A percentile compares a stretch with the other conserved stretches of the same genome.
Evolutionary conservation across 805 yeast genomes (phyloP).

Genomic region (Starmerella bombi): DNA sequence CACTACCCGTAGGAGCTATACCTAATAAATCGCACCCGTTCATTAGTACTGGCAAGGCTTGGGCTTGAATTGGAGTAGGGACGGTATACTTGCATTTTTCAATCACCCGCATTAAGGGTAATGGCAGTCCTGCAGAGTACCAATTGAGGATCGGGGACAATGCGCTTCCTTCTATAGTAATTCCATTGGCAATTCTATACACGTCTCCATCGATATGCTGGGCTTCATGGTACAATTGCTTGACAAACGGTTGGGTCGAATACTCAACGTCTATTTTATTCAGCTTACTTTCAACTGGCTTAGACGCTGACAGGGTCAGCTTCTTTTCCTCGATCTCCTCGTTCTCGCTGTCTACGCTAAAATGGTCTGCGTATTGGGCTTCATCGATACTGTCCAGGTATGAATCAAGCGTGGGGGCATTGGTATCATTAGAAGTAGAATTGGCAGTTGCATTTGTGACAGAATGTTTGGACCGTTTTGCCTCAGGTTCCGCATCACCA

Average conservation of each 20-base stretch:
- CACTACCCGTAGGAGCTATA: constrained; percentile 93
- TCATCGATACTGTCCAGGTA: background rate
- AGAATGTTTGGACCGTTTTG: too few relatives aligned
- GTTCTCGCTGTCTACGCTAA: background rate
- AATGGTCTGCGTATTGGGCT: background rate
- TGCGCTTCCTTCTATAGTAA: constrained; percentile 56
- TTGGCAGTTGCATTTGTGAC: too few relatives aligned
- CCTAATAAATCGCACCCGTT: constrained; percentile 83
- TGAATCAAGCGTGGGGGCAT: background rate
- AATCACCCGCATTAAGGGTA: constrained; percentile 41
- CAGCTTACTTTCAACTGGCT: constrained; percentile 1
- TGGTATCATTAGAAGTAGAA: too few relatives aligned
- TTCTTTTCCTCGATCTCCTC: background rate
- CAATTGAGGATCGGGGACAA: constrained; percentile 62
- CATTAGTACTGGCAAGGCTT: constrained; percentile 83
- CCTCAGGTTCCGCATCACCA: too few relatives aligned
- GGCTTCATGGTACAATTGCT: constrained; percentile 2
- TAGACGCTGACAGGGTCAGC: background rate
- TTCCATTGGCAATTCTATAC: constrained; percentile 39
- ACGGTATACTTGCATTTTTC: constrained; percentile 38
- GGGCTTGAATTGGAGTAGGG: constrained; percentile 85
- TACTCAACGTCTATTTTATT: constrained; percentile 1
- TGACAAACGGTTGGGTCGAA: constrained; percentile 3
- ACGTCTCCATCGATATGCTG: constrained; percentile 43
- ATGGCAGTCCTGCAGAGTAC: constrained; percentile 70